phyloP scores from a whole-genome alignment of 1,284 basidiomycete genomes.

The Pyrrhoderma lamaoense region DNA sequence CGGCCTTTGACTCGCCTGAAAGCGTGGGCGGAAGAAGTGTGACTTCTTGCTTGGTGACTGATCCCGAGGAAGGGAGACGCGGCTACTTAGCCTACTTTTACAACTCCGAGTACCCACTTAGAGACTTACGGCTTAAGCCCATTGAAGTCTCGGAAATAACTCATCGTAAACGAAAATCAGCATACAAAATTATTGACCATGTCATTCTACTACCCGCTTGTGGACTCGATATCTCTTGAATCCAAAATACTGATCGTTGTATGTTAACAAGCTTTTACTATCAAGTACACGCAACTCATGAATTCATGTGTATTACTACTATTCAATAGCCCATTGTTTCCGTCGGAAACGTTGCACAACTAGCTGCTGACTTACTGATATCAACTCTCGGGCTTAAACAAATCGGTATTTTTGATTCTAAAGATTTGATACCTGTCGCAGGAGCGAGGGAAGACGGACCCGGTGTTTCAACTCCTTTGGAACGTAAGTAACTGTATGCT shows the following conservation, averaged over 20 bases:
- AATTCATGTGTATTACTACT: neutral
- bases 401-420: conserved; percentile 55
- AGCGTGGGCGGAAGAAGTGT: too few relatives aligned
- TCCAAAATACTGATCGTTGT: conserved; percentile 13
- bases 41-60: too few relatives aligned
- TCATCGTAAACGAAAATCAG: neutral
- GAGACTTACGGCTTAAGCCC: too few relatives aligned
- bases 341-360: conserved; percentile 70
- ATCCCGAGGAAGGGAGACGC: too few relatives aligned
- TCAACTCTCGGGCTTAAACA: conserved; percentile 51
- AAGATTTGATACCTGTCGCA: conserved; percentile 58
- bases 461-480: conserved; percentile 65
- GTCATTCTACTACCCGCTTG: conserved; percentile 29
- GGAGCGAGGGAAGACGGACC: conserved; percentile 52
- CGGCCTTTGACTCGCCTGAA: too few relatives aligned
- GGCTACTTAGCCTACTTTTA: too few relatives aligned
- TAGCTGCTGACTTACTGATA: conserved; percentile 68
- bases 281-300: neutral
- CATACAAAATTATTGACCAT: conserved; percentile 20
- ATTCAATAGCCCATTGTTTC: conserved; percentile 65
- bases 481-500: conserved; percentile 43
- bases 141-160: too few relatives aligned
- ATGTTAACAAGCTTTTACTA: neutral
- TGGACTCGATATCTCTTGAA: conserved; percentile 2
- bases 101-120: too few relatives aligned